Percentiles rank a stretch among this genome's conserved stretches.
Evolutionary conservation across 306 rosid genomes (phyloP).

Genomic region (Leucaena leucocephala): DNA sequence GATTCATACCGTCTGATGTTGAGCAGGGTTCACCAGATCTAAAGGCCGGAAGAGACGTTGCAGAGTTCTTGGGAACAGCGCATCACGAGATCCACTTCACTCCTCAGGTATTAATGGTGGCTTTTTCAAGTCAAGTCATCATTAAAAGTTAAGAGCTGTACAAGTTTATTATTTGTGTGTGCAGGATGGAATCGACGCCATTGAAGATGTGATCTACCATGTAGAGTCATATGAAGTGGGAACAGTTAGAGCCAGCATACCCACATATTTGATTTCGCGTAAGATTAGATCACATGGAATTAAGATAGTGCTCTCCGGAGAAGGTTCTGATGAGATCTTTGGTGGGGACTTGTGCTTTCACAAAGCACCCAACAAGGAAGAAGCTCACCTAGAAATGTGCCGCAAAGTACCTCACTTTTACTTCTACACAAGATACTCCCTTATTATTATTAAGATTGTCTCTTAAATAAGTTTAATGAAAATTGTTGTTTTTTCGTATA

Average conservation of each 20-base stretch:
- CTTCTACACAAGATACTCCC: no score
- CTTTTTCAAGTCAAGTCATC: neutral
- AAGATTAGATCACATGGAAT: conserved; percentile 91
- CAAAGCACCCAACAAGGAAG: no score
- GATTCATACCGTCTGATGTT: no score
- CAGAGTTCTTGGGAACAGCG: conserved; percentile 81
- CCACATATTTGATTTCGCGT: conserved; percentile 87
- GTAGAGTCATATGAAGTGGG: conserved; percentile 92
- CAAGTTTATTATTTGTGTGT: neutral
- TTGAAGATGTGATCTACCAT: conserved; percentile 92
- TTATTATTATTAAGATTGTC: neutral
- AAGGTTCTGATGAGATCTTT: conserved; percentile 92
- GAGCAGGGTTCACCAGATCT: conserved; percentile 96
- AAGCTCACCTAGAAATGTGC: no score
- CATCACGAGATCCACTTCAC: conserved; percentile 87
- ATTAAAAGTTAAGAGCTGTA: neutral
- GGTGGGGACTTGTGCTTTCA: no score
- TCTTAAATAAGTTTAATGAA: neutral
- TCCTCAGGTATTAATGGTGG: conserved; percentile 58
- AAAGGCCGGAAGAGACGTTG: conserved; percentile 94
- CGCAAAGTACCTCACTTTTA: no score
- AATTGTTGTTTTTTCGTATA: neutral
- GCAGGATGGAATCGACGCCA: conserved; percentile 92
- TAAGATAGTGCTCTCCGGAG: conserved; percentile 90
- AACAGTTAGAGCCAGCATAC: conserved; percentile 88